These are phyloP conservation scores for Panicum virgatum DNA, from an alignment of 202 grass and related monocot genomes.

Conservation along the genomic window DNA sequence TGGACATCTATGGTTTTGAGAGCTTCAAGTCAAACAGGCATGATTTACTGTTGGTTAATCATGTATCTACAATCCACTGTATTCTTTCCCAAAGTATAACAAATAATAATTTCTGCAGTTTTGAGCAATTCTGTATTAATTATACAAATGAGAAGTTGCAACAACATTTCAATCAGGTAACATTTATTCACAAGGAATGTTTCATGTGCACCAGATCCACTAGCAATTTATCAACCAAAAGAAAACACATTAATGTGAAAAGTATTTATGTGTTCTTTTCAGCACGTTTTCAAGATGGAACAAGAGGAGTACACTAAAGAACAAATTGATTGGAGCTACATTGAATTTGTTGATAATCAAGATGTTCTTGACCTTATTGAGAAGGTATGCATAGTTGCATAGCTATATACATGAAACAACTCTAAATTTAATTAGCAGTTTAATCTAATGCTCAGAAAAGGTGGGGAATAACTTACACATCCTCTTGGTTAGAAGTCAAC, in stretches of 20 bases:
- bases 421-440: constrained; percentile 24
- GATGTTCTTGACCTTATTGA: constrained; percentile 97
- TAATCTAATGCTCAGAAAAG: constrained; percentile 20
- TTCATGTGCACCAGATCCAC: constrained; percentile 30
- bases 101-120: constrained; percentile 51
- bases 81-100: constrained; percentile 27
- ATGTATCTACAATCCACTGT: constrained; percentile 17
- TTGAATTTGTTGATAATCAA: constrained; percentile 92
- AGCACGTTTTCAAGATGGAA: constrained; percentile 97
- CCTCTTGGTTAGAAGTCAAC: background rate
- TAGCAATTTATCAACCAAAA: constrained; percentile 38
- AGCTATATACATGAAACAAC: background rate
- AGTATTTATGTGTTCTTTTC: constrained; percentile 38
- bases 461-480: background rate
- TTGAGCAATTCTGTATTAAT: constrained; percentile 94
- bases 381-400: too few relatives aligned
- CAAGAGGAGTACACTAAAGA: constrained; percentile 97
- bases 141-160: constrained; percentile 94
- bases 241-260: constrained; percentile 33
- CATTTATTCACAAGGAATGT: constrained; percentile 26
- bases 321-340: constrained; percentile 96
- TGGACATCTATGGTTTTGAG: constrained; percentile 96
- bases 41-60: constrained; percentile 1
- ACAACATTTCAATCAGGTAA: constrained; percentile 96
- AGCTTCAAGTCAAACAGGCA: constrained; percentile 88